Evolutionary conservation across 768 basidiomycete genomes (phyloP).

Genomic region (Boletus tomentosulus): DNA sequence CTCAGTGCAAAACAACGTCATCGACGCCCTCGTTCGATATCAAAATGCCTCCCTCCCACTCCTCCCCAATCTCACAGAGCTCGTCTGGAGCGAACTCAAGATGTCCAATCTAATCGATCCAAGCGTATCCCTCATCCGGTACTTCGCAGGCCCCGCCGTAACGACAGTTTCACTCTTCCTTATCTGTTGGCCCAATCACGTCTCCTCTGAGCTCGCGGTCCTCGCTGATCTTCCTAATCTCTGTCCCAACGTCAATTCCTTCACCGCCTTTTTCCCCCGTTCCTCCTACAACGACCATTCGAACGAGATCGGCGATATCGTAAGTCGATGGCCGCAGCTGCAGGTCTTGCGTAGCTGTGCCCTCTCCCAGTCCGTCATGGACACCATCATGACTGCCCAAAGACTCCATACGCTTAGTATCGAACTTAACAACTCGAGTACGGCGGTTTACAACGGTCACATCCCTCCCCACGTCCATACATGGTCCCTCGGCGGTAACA

Average conservation of each 20-base stretch:
- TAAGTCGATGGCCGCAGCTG: slow-evolving; percentile 18
- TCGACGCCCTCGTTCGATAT: slow-evolving; percentile 13
- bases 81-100: slow-evolving; percentile 24
- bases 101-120: slow-evolving; percentile 22
- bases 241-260: slow-evolving; percentile 26
- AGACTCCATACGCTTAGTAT: slow-evolving; percentile 20
- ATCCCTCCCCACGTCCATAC: slow-evolving; percentile 17
- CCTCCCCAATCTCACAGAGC: slow-evolving; percentile 23
- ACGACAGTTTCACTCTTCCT: slow-evolving; percentile 20
- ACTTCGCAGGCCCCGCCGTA: slow-evolving; percentile 22
- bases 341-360: slow-evolving; percentile 17
- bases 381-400: slow-evolving; percentile 8
- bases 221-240: slow-evolving; percentile 16
- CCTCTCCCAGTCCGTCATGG: slow-evolving; percentile 20
- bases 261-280: slow-evolving; percentile 24
- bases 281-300: slow-evolving; percentile 27
- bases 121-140: slow-evolving; percentile 21
- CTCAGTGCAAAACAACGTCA: slow-evolving; percentile 14
- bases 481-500: slow-evolving; percentile 24
- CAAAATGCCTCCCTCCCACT: slow-evolving; percentile 15
- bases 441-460: slow-evolving; percentile 15
- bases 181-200: slow-evolving; percentile 23
- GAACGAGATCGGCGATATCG: slow-evolving; percentile 22
- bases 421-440: slow-evolving; percentile 25
- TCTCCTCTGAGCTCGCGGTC: slow-evolving; percentile 18